These are phyloP conservation scores for Biscogniauxia marginata DNA, from an alignment of 2,329 filamentous ascomycete genomes.

Conservation along the genomic window DNA sequence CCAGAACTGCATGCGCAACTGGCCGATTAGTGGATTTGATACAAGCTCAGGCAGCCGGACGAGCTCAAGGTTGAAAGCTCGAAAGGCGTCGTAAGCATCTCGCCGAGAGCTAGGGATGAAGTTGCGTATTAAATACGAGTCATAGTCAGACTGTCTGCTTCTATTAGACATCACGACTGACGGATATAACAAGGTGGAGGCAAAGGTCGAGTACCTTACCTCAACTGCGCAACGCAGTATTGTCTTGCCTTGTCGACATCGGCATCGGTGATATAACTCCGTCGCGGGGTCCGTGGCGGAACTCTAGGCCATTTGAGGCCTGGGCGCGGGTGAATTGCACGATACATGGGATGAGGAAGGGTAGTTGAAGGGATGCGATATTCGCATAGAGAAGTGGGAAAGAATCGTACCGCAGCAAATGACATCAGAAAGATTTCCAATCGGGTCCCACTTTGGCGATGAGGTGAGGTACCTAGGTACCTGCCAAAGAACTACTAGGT, in stretches of 20 bases:
- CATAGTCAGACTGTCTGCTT: slow-evolving; percentile 78
- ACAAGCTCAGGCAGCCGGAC: slow-evolving; percentile 87
- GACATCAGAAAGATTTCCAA: slow-evolving; percentile 17
- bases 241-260: slow-evolving; percentile 53
- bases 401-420: slow-evolving; percentile 10
- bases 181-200: neutral
- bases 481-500: slow-evolving; percentile 1
- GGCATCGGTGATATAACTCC: slow-evolving; percentile 48
- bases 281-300: slow-evolving; percentile 13
- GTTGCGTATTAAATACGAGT: slow-evolving; percentile 80
- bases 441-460: neutral
- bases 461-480: neutral
- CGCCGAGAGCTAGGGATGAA: slow-evolving; percentile 75
- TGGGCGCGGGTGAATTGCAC: slow-evolving; percentile 20
- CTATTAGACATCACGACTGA: slow-evolving; percentile 15
- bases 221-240: slow-evolving; percentile 55
- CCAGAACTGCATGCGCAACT: slow-evolving; percentile 94
- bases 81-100: slow-evolving; percentile 85
- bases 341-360: slow-evolving; percentile 22
- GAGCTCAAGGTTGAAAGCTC: slow-evolving; percentile 90
- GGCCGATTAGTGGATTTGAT: slow-evolving; percentile 80
- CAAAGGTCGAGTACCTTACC: slow-evolving; percentile 34
- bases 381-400: neutral
- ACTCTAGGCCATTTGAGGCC: slow-evolving; percentile 23
- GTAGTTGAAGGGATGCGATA: slow-evolving; percentile 5